phyloP scores from a whole-genome alignment of 1,139 yeast species.

The Lizanozyma gosingica region DNA sequence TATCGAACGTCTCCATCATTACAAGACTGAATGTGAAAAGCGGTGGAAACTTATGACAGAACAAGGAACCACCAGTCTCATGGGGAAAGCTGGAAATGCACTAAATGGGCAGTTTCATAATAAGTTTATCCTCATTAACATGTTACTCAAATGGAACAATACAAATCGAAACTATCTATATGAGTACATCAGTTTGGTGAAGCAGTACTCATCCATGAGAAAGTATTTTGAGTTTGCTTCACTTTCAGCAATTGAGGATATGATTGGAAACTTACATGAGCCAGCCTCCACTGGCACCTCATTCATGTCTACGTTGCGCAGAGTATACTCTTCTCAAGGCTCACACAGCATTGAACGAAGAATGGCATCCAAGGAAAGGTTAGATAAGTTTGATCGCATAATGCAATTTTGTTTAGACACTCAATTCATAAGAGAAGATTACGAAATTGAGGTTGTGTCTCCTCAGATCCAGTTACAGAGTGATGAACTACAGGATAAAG shows the following conservation, averaged over 20 bases:
- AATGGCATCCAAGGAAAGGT: constrained; percentile 10
- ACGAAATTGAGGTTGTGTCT: constrained; percentile 28
- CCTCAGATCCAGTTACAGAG: constrained; percentile 41
- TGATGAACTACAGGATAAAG: constrained; percentile 31
- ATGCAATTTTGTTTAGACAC: constrained; percentile 15
- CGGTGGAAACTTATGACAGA: constrained; percentile 4
- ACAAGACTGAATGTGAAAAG: constrained; percentile 1
- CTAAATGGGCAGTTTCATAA: constrained; percentile 32
- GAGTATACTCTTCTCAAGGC: constrained; percentile 8
- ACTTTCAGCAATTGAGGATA: constrained; percentile 27
- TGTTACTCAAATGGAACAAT: constrained; percentile 38
- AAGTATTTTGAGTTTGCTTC: constrained; percentile 32
- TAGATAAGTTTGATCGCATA: constrained; percentile 23
- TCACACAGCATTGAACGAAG: constrained; percentile 4
- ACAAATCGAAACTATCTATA: constrained; percentile 26
- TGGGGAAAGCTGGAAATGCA: constrained; percentile 11
- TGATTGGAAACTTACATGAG: constrained; percentile 14
- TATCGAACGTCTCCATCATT: not conserved
- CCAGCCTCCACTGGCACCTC: not conserved
- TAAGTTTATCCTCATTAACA: constrained; percentile 30
- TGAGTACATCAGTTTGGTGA: constrained; percentile 33
- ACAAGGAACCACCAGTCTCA: not conserved
- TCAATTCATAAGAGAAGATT: constrained; percentile 28
- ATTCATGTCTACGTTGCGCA: not conserved
- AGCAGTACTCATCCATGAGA: constrained; percentile 17